Evolutionary conservation across 1,284 basidiomycete species (phyloP).

Genomic region (Malassezia psittaci): DNA sequence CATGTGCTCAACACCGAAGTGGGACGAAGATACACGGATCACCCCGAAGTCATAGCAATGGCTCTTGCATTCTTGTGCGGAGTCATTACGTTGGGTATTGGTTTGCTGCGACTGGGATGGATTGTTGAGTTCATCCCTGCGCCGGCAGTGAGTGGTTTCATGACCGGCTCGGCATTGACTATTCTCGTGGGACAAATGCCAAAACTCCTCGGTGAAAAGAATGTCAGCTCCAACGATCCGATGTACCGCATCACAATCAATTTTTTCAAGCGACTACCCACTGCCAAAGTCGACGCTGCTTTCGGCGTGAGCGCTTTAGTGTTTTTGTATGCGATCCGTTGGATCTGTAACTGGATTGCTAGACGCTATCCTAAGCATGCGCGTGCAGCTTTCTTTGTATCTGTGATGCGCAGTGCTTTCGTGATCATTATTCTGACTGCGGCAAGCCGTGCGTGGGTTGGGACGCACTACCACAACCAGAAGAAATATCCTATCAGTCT

Average conservation of each 20-base stretch:
- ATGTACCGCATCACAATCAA: conserved; percentile 85
- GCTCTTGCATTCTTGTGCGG: conserved; percentile 78
- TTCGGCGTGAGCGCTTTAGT: conserved; percentile 72
- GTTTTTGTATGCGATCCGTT: conserved; percentile 66
- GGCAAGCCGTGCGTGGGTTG: conserved; percentile 43
- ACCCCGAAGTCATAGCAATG: conserved; percentile 65
- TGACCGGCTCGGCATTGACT: conserved; percentile 50
- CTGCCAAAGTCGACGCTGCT: conserved; percentile 70
- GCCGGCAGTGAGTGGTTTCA: conserved; percentile 80
- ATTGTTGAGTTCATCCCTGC: conserved; percentile 86
- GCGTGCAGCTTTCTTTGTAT: conserved; percentile 53
- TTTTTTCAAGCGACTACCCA: conserved; percentile 69
- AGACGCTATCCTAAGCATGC: conserved; percentile 64
- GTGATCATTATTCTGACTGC: conserved; percentile 54
- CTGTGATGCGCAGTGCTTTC: conserved; percentile 43
- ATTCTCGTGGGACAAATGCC: conserved; percentile 45
- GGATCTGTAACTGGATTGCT: conserved; percentile 56
- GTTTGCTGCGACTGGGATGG: conserved; percentile 85
- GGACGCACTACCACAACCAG: conserved; percentile 30
- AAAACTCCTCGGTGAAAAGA: conserved; percentile 36
- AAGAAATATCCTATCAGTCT: conserved; percentile 77
- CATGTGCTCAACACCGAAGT: conserved; percentile 16
- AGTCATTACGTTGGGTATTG: conserved; percentile 83
- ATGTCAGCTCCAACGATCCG: conserved; percentile 47
- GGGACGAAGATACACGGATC: conserved; percentile 15